Evolutionary conservation across 2,329 filamentous ascomycete genomes (phyloP), one percentile per base, ranked within the genome.

Genomic region (Paraphoma sp.): DNA sequence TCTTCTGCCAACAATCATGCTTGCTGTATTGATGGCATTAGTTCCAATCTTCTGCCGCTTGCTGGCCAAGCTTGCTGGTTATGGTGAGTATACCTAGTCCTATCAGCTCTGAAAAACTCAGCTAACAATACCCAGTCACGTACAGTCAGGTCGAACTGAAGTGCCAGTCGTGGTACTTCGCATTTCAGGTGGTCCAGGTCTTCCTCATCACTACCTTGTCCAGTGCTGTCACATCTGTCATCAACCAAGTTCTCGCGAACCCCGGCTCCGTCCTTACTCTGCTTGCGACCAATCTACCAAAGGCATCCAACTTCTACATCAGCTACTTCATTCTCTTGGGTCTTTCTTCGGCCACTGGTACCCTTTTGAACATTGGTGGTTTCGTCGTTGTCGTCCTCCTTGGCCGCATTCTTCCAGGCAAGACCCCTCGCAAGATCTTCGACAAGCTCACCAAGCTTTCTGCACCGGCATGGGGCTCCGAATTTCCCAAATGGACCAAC

Each of bases 311-410:
- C 79, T 95, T 98, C 76, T 99, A 97, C 78, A 89, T 98, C 48
- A 92, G 89, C 1, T 99, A 97, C 80, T 96, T 99, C 65, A 86
- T 98, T 45, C 85, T 99, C 5, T 93, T 98, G 76, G 96, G 94
- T 51, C 67, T 73, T 6, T 73, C 71, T 0, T 62, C 67, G 1
- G 70, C 70, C 31, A 61, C 71, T 14, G 64, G 72, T 11, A 71
- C 70, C 2, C 68, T 94, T 16, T 82, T 96, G 51, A 97, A 97
- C 73, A 83, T 97, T 31, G 86, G 89, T 2, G 88, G 94, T 56
- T 79, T 94, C 48, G 94, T 92, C 74, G 82, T 96, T 70, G 89
- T 97, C 56, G 92, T 93, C 48, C 82, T 97, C 3, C 92, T 97
- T 60, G 91, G 85, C 49, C 86, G 94, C 48, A 73, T 78, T 31